These are phyloP conservation scores for Psilocybe azurescens DNA, from an alignment of 768 basidiomycete genomes.

Conservation along the genomic window DNA sequence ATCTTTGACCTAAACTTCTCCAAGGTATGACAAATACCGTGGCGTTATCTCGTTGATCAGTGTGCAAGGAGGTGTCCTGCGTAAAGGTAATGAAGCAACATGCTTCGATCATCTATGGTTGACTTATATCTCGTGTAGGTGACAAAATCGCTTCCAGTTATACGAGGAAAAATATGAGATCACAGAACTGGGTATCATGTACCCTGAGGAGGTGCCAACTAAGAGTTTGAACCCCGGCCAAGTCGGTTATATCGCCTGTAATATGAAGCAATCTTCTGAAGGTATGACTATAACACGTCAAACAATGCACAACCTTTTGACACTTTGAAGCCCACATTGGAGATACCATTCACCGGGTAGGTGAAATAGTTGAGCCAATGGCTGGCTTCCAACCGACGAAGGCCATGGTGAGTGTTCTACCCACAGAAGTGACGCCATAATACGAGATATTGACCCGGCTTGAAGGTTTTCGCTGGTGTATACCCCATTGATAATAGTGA, in stretches of 20 bases:
- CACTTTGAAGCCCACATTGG: constrained; percentile 79
- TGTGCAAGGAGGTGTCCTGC: constrained; percentile 78
- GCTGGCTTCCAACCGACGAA: constrained; percentile 92
- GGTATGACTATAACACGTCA: constrained; percentile 51
- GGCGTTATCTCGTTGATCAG: constrained; percentile 94
- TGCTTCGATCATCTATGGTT: not conserved
- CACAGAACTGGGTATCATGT: constrained; percentile 85
- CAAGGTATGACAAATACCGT: constrained; percentile 91
- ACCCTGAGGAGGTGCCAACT: constrained; percentile 87
- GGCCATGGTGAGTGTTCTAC: constrained; percentile 74
- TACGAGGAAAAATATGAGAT: constrained; percentile 91
- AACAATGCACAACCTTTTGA: not conserved
- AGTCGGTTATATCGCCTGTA: constrained; percentile 90
- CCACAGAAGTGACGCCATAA: not conserved
- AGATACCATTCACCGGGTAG: constrained; percentile 85
- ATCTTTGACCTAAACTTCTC: constrained; percentile 16
- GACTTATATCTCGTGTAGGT: constrained; percentile 49
- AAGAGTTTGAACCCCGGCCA: constrained; percentile 73
- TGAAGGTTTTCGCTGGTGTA: constrained; percentile 90
- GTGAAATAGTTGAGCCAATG: constrained; percentile 79
- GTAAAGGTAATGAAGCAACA: constrained; percentile 64
- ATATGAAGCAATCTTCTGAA: constrained; percentile 97
- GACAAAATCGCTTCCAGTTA: constrained; percentile 89
- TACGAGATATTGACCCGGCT: constrained; percentile 8
- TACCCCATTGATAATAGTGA: constrained; percentile 93